Base-by-base conservation (phyloP, 192 early-diverging fungal genomes). In the Backusella liffmaniae region DNA sequence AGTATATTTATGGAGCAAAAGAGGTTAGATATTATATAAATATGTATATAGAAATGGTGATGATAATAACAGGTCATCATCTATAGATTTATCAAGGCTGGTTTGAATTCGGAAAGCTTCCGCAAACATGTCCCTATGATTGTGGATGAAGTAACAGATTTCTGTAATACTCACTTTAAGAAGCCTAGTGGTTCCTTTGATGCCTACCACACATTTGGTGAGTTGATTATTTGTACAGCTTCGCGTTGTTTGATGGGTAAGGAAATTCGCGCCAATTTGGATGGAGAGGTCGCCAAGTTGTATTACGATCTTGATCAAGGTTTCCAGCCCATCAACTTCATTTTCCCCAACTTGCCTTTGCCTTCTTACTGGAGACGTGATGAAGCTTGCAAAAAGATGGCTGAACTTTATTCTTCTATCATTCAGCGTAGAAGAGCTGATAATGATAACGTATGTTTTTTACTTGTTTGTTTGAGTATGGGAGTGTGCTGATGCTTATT, bases 1-100 rank as follows among this genome's bases (percentile, higher is more conserved):
- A 76, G 89, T 41, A 87, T 96, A 66, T 91, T 99, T 76, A 98
- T 99, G 96, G 96, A 99, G 86, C 97, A 99, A 86, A 99, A 99
- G 88, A 96, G 87, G 93, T 91, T 79, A 66, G 72, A 49, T 49
- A 15, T n/a, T 29, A 68, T 6, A 70, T 10, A 42, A 49, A 44
- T 30, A 69, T 42, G 3, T 16, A 68, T 32, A 6, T 29, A 44
- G 7, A 56, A 32, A n/a, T 15, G 8, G 9, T 23, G 39, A 37
- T 70, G 70, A 41, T 26, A 34, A 35, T 72, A 51, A 46, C 26
- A 53, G 41, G 26, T 9, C 65, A 15, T 70, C 42, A 35, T 66
- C 37, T 36, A 26, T 77, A 91, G 94, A 88, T 97, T 99, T 85
- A 92, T 98, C 80, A 99, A 99, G 88, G 90, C 94, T 70, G 92